These are phyloP conservation scores for Trichoderma lentiforme DNA, from an alignment of 2,329 filamentous ascomycete species.

Conservation along the genomic window DNA sequence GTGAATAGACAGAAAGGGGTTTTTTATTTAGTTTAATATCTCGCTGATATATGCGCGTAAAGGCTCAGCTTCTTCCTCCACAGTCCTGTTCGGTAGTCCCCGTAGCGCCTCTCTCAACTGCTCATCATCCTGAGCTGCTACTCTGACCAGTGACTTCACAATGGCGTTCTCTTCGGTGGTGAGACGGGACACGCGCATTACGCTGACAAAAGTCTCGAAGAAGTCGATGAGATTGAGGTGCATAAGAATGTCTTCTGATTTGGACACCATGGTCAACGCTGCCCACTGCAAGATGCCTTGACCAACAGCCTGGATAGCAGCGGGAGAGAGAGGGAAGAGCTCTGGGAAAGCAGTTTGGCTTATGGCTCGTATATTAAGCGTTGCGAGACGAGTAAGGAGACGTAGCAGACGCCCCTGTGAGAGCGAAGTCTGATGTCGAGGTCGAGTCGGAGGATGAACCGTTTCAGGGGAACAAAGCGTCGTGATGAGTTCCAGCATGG, in stretches of 20 bases:
- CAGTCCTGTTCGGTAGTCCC: conserved; percentile 46
- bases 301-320: conserved; percentile 25
- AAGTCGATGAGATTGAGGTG: conserved; percentile 51
- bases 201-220: conserved; percentile 48
- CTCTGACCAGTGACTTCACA: conserved; percentile 39
- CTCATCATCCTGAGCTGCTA: conserved; percentile 40
- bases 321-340: conserved; percentile 27
- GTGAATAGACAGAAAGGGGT: not conserved
- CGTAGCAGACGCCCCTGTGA: conserved; percentile 53
- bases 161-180: conserved; percentile 35
- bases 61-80: conserved; percentile 49
- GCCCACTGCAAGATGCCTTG: conserved; percentile 50
- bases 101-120: conserved; percentile 38
- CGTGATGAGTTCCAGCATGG: conserved; percentile 46
- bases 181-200: conserved; percentile 43
- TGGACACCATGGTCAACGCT: conserved; percentile 50
- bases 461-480: conserved; percentile 31
- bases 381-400: conserved; percentile 48
- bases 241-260: conserved; percentile 50
- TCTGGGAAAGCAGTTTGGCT: conserved; percentile 37
- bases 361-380: conserved; percentile 44
- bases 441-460: conserved; percentile 25
- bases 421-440: conserved; percentile 42
- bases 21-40: conserved; percentile 32
- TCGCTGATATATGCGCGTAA: conserved; percentile 44